Base-by-base conservation (phyloP, 1,284 basidiomycete genomes). In the Tremellales sp. region DNA sequence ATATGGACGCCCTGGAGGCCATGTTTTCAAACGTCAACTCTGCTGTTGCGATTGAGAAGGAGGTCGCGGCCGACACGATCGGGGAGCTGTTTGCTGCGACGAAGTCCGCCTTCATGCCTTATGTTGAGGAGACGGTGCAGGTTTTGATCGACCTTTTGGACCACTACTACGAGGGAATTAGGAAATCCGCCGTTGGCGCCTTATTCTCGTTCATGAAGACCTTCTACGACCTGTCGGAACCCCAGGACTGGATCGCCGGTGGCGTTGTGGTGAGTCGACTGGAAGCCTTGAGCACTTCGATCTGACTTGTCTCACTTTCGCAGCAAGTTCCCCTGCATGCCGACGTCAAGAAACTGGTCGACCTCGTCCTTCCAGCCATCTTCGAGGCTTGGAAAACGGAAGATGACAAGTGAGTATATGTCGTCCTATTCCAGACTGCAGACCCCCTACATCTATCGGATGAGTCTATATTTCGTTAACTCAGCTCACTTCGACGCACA, bases 111-210 rank as follows among this genome's bases (percentile, higher is more conserved):
- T 98, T 97, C 83, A 77, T 97, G 58, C 92, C 92, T 4, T 98
- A 82, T 70, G 60, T 80, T 40, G 75, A 78, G 65, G 63, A 75
- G 57, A 85, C 82, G 61, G 83, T 88, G 42, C 77, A 89, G 50
- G 87, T 92, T 64, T 82, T 98, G 39, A 78, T 89, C 57, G 76
- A 77, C n/a, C 79, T 95, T 43, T 78, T 97, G 28, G 77, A 83
- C 24, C 92, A 97, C 74, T 98, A 95, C 76, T 97, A 97, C 74
- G 93, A 98, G 72, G 95, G 94, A 28, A 97, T 98, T 74, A 81
- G 95, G 63, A 98, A 98, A 79, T 85, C 88, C 40, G 87, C 92
- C 34, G 84, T 88, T 5, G 86, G 91, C 36, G 87, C 90, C 14
- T 78, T 98, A 38, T 81, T 98, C 64, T 85, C 90, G 63, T 87